Percentiles rank a stretch among this genome's conserved stretches.
Evolutionary conservation across 2,329 filamentous ascomycete species (phyloP).

Genomic region (Sphaceloma murrayae): DNA sequence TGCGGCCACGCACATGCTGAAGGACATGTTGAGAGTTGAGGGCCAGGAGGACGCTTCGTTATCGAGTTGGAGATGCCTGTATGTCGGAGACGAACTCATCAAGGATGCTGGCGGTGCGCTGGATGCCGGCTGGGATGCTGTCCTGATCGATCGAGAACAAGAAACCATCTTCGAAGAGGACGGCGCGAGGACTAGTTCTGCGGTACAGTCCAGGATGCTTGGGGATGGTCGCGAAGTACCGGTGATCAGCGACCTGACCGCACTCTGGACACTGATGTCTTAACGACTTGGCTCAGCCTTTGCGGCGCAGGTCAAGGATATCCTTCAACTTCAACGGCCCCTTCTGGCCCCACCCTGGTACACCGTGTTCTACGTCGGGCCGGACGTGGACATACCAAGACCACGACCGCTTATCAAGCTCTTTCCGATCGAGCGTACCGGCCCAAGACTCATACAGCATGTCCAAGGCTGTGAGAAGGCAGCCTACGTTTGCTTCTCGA

Average conservation of each 20-base stretch:
- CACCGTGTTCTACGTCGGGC: conserved; percentile 64
- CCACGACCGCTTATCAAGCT: conserved; percentile 71
- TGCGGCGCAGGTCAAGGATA: conserved; percentile 53
- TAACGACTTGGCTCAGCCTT: not conserved
- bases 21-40: conserved; percentile 23
- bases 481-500: conserved; percentile 59
- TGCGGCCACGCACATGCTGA: conserved; percentile 41
- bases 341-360: conserved; percentile 75
- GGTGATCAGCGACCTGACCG: conserved; percentile 4
- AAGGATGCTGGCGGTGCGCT: conserved; percentile 44
- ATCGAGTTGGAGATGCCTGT: conserved; percentile 33
- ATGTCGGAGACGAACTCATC: conserved; percentile 46
- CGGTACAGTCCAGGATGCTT: not conserved
- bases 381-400: conserved; percentile 69
- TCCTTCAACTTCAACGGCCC: conserved; percentile 56
- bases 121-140: conserved; percentile 39
- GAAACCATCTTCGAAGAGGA: conserved; percentile 14
- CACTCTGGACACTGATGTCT: conserved; percentile 1
- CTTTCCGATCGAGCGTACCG: conserved; percentile 48
- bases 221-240: conserved; percentile 4
- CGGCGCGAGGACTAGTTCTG: too few species aligned
- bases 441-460: conserved; percentile 67
- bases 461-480: conserved; percentile 62
- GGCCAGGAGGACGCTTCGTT: conserved; percentile 24
- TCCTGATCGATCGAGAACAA: conserved; percentile 34